Conservation (phyloP, 441 rosid species). For the Populus hybrid region DNA sequence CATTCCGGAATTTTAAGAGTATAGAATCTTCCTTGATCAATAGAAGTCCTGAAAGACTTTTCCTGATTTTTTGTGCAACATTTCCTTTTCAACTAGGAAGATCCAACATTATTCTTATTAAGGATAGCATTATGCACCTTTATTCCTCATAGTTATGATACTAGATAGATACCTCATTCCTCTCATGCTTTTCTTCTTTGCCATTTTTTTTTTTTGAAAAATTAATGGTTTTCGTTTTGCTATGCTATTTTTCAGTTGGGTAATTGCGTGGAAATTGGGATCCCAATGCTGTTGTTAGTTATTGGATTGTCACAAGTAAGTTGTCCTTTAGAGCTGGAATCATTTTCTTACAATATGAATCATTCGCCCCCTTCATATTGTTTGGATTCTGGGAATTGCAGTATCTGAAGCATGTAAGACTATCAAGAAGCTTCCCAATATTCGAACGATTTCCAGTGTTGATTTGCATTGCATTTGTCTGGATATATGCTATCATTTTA, state of each 20-base stretch:
- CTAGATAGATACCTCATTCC: not conserved
- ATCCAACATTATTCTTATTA: not conserved
- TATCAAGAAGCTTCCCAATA: constrained; percentile 63
- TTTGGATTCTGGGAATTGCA: constrained; percentile 36
- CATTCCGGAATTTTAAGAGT: not conserved
- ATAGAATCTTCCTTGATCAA: not conserved
- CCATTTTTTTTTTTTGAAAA: not conserved
- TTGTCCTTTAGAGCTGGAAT: not conserved
- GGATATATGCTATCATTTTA: constrained; percentile 91
- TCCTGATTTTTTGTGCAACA: not conserved
- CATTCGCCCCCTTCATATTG: constrained; percentile 12
- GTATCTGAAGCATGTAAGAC: constrained; percentile 88
- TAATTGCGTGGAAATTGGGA: constrained; percentile 83
- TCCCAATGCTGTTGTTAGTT: constrained; percentile 86
- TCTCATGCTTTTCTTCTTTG: not conserved
- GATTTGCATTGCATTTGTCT: constrained; percentile 61
- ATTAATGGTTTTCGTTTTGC: not conserved
- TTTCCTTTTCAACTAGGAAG: not conserved
- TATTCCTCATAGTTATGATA: not conserved
- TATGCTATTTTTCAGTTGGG: constrained; percentile 56
- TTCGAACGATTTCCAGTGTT: constrained; percentile 88
- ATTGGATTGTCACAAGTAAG: constrained; percentile 85
- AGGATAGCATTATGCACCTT: not conserved
- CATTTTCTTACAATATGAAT: not conserved
- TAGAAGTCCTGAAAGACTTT: not conserved